A percentile compares a stretch with the other conserved stretches of the same genome.
Evolutionary conservation across 2,329 filamentous ascomycete genomes (phyloP).

Genomic region (Phialocephala sp.): DNA sequence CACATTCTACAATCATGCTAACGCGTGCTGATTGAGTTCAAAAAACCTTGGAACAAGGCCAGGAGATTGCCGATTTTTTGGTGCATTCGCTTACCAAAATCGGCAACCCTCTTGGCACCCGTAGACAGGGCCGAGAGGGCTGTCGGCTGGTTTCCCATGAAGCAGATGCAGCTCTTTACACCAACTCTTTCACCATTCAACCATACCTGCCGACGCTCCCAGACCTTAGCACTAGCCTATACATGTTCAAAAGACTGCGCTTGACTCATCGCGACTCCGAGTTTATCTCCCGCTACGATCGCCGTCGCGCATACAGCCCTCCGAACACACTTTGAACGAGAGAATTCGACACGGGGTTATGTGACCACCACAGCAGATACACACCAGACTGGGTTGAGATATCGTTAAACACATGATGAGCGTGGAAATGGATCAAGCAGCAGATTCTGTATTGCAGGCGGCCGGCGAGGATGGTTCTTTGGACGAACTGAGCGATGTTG

Average conservation of each 20-base stretch:
- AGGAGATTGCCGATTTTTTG: too few species aligned
- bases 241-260: neutral
- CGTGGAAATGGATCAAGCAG: conserved; percentile 37
- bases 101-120: too few species aligned
- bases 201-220: conserved; percentile 8
- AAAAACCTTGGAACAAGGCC: too few species aligned
- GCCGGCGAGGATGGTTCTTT: conserved; percentile 36
- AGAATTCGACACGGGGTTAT: conserved; percentile 36
- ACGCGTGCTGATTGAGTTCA: neutral
- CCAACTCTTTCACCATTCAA: conserved; percentile 20
- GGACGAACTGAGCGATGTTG: conserved; percentile 42
- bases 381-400: conserved; percentile 35
- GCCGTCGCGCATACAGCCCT: conserved; percentile 7
- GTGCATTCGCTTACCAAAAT: too few species aligned
- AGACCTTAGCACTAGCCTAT: conserved; percentile 14
- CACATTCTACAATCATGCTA: neutral
- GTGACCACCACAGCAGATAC: conserved; percentile 34
- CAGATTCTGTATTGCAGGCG: conserved; percentile 39
- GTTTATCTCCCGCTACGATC: neutral
- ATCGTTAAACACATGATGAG: conserved; percentile 39
- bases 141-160: neutral
- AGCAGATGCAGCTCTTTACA: conserved; percentile 11
- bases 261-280: neutral
- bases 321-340: neutral
- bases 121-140: neutral